A percentile compares a stretch with the other conserved stretches of the same genome.
phyloP scores from a whole-genome alignment of 306 rosid species.

The cucumber (Cucumis sativus) region DNA sequence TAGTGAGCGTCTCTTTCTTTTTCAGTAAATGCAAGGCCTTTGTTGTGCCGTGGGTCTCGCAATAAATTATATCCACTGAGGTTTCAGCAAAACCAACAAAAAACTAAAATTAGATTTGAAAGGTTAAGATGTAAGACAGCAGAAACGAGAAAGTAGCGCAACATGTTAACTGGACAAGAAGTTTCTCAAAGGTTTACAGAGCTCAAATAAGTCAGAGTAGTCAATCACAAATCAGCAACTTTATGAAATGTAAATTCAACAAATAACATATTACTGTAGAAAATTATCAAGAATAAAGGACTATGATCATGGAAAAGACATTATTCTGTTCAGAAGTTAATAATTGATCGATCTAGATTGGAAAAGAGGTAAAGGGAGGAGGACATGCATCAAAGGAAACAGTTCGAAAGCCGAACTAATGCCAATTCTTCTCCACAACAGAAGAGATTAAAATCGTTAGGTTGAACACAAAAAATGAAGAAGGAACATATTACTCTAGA shows the following conservation, averaged over 20 bases:
- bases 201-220: neutral
- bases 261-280: neutral
- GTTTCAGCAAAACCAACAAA: neutral
- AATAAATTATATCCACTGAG: conserved; percentile 68
- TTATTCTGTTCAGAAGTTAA: neutral
- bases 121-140: neutral
- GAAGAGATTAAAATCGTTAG: neutral
- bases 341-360: neutral
- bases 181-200: neutral
- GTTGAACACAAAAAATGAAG: neutral
- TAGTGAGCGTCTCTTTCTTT: conserved; percentile 89
- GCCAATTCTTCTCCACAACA: neutral
- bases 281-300: neutral
- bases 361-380: neutral
- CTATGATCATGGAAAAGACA: neutral
- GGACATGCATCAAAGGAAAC: neutral
- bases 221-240: neutral
- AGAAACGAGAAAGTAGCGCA: neutral
- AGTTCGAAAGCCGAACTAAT: neutral
- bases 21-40: conserved; percentile 88
- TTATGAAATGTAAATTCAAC: neutral
- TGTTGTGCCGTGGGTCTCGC: conserved; percentile 88
- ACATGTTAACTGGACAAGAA: neutral
- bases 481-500: neutral
- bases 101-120: neutral